Percentiles rank a stretch among this genome's conserved stretches.
Evolutionary conservation across 176 grass and related monocot genomes (phyloP).

Genomic region (Secale cereale): DNA sequence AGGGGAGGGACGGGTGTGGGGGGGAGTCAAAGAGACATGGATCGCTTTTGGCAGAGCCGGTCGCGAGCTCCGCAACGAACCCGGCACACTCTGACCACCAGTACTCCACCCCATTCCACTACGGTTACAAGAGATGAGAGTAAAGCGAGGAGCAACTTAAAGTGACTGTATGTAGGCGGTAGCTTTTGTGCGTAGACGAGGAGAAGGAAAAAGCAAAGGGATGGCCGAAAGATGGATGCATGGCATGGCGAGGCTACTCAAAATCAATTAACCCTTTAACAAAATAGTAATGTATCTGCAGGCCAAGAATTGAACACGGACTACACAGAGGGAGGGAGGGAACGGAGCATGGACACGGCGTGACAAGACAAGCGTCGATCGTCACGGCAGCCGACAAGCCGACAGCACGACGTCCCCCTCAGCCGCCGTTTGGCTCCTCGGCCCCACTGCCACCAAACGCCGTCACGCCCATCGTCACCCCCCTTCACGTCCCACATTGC

Average conservation of each 20-base stretch:
- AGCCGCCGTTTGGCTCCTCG: slow-evolving; percentile 37
- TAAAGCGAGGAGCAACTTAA: slow-evolving; percentile 16
- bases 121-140: slow-evolving; percentile 8
- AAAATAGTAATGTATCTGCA: no score
- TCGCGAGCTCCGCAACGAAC: slow-evolving; percentile 37
- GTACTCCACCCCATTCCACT: slow-evolving; percentile 13
- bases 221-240: slow-evolving; percentile 13
- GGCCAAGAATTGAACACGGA: not conserved
- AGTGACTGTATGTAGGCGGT: slow-evolving; percentile 21
- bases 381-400: slow-evolving; percentile 48
- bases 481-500: not conserved
- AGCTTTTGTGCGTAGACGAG: slow-evolving; percentile 7
- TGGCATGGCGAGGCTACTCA: not conserved
- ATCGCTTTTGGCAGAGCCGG: slow-evolving; percentile 65
- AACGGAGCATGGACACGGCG: slow-evolving; percentile 14
- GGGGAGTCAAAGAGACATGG: slow-evolving; percentile 56
- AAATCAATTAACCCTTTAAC: no score
- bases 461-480: not conserved
- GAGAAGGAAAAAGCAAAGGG: not conserved
- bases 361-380: slow-evolving; percentile 3
- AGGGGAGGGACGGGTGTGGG: not conserved
- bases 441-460: not conserved
- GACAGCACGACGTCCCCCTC: slow-evolving; percentile 50
- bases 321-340: not conserved
- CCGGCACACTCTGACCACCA: slow-evolving; percentile 52